A percentile compares a stretch with the other conserved stretches of the same genome.
phyloP scores from a whole-genome alignment of 2,329 filamentous ascomycete species.

The Gremmenia infestans region DNA sequence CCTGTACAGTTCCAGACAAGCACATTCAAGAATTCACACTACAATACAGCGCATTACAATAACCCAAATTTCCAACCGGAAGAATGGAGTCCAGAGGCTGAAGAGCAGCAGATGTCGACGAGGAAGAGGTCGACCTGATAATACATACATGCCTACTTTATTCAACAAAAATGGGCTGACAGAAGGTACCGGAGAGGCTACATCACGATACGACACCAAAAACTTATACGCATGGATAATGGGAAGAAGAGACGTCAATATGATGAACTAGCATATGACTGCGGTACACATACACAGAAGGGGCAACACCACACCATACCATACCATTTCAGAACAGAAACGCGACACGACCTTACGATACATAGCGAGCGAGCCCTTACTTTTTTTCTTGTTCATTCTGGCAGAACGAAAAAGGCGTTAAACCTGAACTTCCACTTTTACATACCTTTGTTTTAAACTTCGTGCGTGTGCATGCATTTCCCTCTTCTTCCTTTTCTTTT shows the following conservation, averaged over 20 bases:
- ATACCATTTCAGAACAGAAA: background rate
- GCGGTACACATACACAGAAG: background rate
- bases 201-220: background rate
- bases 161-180: background rate
- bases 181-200: background rate
- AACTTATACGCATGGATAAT: background rate
- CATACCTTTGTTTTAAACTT: background rate
- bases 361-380: background rate
- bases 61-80: constrained; percentile 58
- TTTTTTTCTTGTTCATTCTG: background rate
- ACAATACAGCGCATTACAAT: constrained; percentile 62
- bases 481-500: background rate
- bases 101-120: constrained; percentile 19
- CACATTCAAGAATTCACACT: constrained; percentile 62
- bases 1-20: constrained; percentile 38
- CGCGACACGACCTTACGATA: background rate
- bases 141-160: background rate
- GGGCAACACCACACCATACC: background rate
- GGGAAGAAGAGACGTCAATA: background rate
- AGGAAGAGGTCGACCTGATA: constrained; percentile 21
- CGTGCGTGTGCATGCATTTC: background rate
- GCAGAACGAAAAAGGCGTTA: background rate
- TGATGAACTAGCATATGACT: background rate
- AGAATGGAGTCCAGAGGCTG: constrained; percentile 37
- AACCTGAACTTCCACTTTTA: background rate